A percentile compares a stretch with the other conserved stretches of the same genome.
These are phyloP conservation scores for Pseudogymnoascus sp. DNA, from an alignment of 2,329 filamentous ascomycete species.

Conservation along the genomic window DNA sequence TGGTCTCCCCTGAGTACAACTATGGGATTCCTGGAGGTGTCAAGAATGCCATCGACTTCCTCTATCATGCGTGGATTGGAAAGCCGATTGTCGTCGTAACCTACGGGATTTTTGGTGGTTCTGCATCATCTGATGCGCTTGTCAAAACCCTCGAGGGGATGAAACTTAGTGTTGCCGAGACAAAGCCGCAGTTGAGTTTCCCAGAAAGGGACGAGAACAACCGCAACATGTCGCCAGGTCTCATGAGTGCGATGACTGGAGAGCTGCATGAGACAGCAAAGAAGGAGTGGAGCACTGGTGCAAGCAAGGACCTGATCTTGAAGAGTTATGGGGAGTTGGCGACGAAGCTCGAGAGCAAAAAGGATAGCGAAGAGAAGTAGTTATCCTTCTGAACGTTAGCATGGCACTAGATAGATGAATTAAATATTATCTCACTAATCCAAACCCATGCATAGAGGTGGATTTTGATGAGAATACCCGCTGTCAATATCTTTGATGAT, in stretches of 20 bases:
- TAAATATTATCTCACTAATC: neutral
- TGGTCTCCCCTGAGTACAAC: slow-evolving; percentile 51
- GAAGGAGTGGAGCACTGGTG: neutral
- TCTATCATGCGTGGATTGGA: slow-evolving; percentile 49
- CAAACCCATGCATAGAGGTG: neutral
- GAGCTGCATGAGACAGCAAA: neutral
- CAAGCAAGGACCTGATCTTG: neutral
- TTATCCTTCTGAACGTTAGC: neutral
- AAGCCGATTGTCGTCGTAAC: slow-evolving; percentile 46
- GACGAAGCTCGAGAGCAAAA: neutral
- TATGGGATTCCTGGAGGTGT: slow-evolving; percentile 43
- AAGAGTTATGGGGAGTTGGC: neutral
- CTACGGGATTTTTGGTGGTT: slow-evolving; percentile 43
- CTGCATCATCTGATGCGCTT: slow-evolving; percentile 25
- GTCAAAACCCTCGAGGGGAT: slow-evolving; percentile 24
- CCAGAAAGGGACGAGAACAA: slow-evolving; percentile 11
- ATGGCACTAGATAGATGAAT: neutral
- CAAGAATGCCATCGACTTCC: slow-evolving; percentile 57
- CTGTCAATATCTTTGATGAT: neutral
- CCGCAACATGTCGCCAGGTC: slow-evolving; percentile 1
- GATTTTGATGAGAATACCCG: neutral
- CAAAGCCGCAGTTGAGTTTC: slow-evolving; percentile 27
- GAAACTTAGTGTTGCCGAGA: slow-evolving; percentile 27
- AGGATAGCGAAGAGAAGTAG: neutral
- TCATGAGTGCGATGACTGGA: neutral